Conservation (phyloP, 192 early-diverging fungal genomes). For the Helicostylum pulchrum region DNA sequence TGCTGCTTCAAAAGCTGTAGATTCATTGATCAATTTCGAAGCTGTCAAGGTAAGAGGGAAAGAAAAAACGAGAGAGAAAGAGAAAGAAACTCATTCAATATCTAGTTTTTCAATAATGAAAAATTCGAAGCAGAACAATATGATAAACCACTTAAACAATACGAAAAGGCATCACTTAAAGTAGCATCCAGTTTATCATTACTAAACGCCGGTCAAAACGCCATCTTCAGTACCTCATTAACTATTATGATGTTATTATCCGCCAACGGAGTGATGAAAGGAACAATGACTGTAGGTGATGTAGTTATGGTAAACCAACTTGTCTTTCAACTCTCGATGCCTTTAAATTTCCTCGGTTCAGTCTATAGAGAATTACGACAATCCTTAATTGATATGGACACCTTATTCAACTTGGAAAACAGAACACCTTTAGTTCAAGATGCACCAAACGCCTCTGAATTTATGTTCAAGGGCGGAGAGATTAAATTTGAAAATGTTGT, state of each 20-base stretch:
- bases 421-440: constrained; percentile 48
- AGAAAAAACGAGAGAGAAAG: neutral
- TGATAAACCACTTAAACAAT: constrained; percentile 81
- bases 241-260: constrained; percentile 97
- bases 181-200: constrained; percentile 84
- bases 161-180: constrained; percentile 92
- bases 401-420: constrained; percentile 85
- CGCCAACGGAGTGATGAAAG: constrained; percentile 73
- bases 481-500: constrained; percentile 84
- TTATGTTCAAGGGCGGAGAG: constrained; percentile 64
- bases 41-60: constrained; percentile 75
- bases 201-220: constrained; percentile 93
- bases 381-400: constrained; percentile 95
- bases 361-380: constrained; percentile 97
- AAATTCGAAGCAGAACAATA: constrained; percentile 87
- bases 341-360: constrained; percentile 95
- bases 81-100: neutral
- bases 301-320: constrained; percentile 99
- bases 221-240: constrained; percentile 90
- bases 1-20: constrained; percentile 90
- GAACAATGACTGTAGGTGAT: constrained; percentile 89
- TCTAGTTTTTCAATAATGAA: constrained; percentile 87
- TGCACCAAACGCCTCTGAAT: constrained; percentile 51
- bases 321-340: constrained; percentile 95
- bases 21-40: constrained; percentile 97